A percentile compares a stretch with the other conserved stretches of the same genome.
Evolutionary conservation across 176 grass and related monocot species (phyloP).

Genomic region (Phyllostachys edulis): DNA sequence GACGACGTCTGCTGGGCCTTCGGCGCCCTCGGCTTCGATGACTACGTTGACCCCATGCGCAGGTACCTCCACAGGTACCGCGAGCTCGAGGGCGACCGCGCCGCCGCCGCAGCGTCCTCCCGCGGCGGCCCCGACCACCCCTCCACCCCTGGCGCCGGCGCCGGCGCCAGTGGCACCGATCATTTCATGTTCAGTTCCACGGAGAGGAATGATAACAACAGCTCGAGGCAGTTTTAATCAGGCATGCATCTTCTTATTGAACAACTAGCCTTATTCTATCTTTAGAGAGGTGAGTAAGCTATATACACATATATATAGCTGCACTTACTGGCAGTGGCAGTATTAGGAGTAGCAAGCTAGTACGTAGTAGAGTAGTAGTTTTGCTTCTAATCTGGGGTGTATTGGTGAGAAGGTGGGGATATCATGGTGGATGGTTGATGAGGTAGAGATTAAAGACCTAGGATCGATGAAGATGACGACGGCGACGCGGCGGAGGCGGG

Average conservation of each 20-base stretch:
- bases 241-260: background rate
- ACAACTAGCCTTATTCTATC: background rate
- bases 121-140: conserved; percentile 26
- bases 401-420: background rate
- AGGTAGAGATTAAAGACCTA: background rate
- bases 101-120: conserved; percentile 49
- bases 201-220: conserved; percentile 50
- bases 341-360: background rate
- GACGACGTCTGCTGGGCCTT: conserved; percentile 89
- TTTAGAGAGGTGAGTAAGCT: conserved; percentile 26
- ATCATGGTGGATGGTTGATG: background rate
- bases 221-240: conserved; percentile 53
- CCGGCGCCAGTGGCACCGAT: conserved; percentile 24
- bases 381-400: background rate
- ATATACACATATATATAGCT: background rate
- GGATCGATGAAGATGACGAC: background rate
- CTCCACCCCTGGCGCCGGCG: background rate
- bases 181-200: conserved; percentile 81
- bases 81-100: conserved; percentile 64
- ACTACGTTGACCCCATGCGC: conserved; percentile 79
- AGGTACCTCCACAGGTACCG: conserved; percentile 74
- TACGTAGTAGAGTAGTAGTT: background rate
- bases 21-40: conserved; percentile 68
- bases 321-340: background rate
- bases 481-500: background rate